phyloP scores from a whole-genome alignment of 352 stramenopile genomes.

The Globisporangium spinosum region DNA sequence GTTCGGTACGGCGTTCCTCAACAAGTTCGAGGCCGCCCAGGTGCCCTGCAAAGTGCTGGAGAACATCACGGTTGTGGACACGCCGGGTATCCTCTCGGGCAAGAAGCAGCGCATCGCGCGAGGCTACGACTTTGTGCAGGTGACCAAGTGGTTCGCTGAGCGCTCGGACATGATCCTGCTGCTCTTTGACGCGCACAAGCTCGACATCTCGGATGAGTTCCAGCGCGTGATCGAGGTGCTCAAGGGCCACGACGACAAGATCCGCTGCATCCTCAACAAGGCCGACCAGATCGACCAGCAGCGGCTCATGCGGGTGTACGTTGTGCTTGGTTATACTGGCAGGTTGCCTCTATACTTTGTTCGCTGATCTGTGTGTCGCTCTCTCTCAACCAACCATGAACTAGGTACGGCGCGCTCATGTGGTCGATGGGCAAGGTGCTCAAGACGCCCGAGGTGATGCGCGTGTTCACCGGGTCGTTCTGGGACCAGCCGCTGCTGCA shows the following conservation, averaged over 20 bases:
- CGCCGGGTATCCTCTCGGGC: slow-evolving; percentile 96
- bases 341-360: background rate
- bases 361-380: background rate
- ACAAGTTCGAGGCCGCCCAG: slow-evolving; percentile 96
- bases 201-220: slow-evolving; percentile 99
- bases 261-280: slow-evolving; percentile 99
- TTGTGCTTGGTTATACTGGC: slow-evolving; percentile 12
- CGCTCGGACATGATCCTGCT: slow-evolving; percentile 97
- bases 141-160: slow-evolving; percentile 93
- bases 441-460: slow-evolving; percentile 96
- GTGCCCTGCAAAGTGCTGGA: slow-evolving; percentile 91
- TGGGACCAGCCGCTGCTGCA: slow-evolving; percentile 89
- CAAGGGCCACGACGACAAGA: slow-evolving; percentile 97
- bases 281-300: slow-evolving; percentile 97
- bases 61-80: slow-evolving; percentile 98
- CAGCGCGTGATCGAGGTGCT: slow-evolving; percentile 96
- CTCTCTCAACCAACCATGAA: background rate
- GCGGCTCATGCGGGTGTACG: slow-evolving; percentile 94
- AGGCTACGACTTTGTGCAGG: slow-evolving; percentile 95
- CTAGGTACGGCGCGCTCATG: slow-evolving; percentile 96
- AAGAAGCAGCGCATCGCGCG: slow-evolving; percentile 97
- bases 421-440: slow-evolving; percentile 98
- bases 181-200: slow-evolving; percentile 99
- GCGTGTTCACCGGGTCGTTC: slow-evolving; percentile 98
- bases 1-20: slow-evolving; percentile 98